A percentile compares a stretch with the other conserved stretches of the same genome.
Conservation (phyloP, 2,329 filamentous ascomycete genomes). For the Colletotrichum abscissum region DNA sequence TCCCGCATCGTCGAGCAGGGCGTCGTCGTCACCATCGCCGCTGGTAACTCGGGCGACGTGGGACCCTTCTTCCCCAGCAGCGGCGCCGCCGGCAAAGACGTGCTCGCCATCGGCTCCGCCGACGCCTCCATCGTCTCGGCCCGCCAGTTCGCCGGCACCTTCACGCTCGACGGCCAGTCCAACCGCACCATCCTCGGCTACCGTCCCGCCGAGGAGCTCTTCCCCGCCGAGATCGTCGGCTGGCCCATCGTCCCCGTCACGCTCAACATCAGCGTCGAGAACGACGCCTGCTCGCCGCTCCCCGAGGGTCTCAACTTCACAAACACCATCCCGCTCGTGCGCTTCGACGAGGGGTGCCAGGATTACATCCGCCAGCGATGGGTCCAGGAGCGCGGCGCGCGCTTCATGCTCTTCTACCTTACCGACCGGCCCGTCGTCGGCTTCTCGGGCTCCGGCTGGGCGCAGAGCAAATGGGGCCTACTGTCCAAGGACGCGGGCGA, state of each 20-base stretch:
- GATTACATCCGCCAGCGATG: conserved; percentile 42
- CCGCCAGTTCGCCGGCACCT: conserved; percentile 37
- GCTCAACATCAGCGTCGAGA: conserved; percentile 39
- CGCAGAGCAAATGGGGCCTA: conserved; percentile 27
- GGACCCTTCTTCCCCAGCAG: conserved; percentile 40
- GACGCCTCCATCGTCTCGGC: conserved; percentile 28
- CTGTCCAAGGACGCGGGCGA: conserved; percentile 40
- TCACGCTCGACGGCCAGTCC: conserved; percentile 37
- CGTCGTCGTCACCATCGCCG: conserved; percentile 39
- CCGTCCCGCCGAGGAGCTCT: conserved; percentile 36
- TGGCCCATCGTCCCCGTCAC: conserved; percentile 42
- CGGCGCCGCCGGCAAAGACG: conserved; percentile 41
- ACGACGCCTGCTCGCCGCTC: conserved; percentile 41
- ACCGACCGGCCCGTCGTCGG: conserved; percentile 39
- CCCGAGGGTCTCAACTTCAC: conserved; percentile 21
- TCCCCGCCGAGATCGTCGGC: conserved; percentile 37
- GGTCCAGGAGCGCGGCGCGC: conserved; percentile 42
- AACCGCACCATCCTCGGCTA: conserved; percentile 42
- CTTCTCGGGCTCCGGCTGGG: conserved; percentile 22
- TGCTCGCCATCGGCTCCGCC: conserved; percentile 39
- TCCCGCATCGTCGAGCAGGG: conserved; percentile 50
- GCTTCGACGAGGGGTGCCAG: conserved; percentile 27
- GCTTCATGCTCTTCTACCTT: conserved; percentile 47
- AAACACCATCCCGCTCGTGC: conserved; percentile 26
- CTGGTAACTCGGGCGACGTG: conserved; percentile 30